Evolutionary conservation across 805 yeast species (phyloP), one percentile per base, ranked within the genome.

Genomic region (Suhomyces sp.): DNA sequence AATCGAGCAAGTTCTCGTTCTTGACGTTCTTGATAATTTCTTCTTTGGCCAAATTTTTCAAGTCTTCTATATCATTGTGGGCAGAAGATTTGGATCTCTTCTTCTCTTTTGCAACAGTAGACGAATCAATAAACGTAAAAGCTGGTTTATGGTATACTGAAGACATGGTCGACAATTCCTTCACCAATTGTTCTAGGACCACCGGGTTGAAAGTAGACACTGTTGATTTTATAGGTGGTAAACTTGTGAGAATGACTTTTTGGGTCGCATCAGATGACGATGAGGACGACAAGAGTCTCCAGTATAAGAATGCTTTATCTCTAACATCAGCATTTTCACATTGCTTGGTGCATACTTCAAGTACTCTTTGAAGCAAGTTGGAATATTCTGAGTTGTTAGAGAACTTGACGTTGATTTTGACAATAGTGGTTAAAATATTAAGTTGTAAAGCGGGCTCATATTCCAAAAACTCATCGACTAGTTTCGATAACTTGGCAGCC

Each of bases 131-230:
- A 62, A 87, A 87, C 33, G 84, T 76, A 17, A 82, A 74, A 5
- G 88, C 83, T 10, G 97, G 96, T 64, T 87, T 87, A 69, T 88
- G 96, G 64, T 90, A 90, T 2, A 94, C 94, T 0, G 97, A 90
- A 38, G 97, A 86, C 56, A 94, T 78, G 7, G 94, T 87, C 2
- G 96, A 85, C 52, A 93, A 71, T 65, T 93, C 96, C n/a, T 73
- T 66, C 29, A 93, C 64, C 48, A 94, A 77, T 56, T 83, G 86
- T 42, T 85, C 82, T 53, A 92, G 77, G 4, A 90, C 76, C 22
- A 75, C 77, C 0, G 89, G 86, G 41, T 90, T 84, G 62, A 92
- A 86, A 17, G 78, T 70, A 42, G 90, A 86, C 29, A 92, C 82
- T 1, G 91, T 86, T 2, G 90, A 80, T 44, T 83, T 80, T 54